Percentiles rank a stretch among this genome's conserved stretches.
phyloP scores from a whole-genome alignment of 169 alveolate species.

The Fabrea salina region DNA sequence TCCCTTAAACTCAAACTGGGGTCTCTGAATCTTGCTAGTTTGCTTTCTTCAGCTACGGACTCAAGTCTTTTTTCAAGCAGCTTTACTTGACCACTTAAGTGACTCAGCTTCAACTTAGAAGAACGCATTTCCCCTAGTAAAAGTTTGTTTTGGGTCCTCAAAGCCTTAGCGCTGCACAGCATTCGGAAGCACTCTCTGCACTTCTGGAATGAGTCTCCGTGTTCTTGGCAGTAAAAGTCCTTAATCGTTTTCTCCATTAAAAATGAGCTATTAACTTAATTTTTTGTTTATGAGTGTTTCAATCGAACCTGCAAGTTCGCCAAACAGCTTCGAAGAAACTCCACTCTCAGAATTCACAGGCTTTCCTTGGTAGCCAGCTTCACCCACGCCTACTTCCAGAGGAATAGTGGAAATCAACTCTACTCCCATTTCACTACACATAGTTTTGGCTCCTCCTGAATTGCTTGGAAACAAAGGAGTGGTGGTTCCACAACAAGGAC shows the following conservation, averaged over 20 bases:
- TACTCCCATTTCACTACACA: slow-evolving; percentile 48
- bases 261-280: no score
- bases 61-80: no score
- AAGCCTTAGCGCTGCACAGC: neutral
- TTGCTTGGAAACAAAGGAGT: slow-evolving; percentile 21
- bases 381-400: neutral
- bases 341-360: neutral
- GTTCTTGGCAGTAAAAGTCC: neutral
- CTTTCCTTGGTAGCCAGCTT: neutral
- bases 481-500: slow-evolving; percentile 57
- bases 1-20: neutral
- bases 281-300: no score
- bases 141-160: neutral
- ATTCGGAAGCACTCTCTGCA: neutral
- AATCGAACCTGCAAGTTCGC: no score
- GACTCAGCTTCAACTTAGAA: no score
- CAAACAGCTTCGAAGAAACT: no score
- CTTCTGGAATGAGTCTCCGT: neutral
- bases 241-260: no score
- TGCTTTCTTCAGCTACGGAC: no score
- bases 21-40: no score
- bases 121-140: neutral
- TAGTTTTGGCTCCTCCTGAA: slow-evolving; percentile 50
- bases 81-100: no score
- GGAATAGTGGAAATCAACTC: slow-evolving; percentile 38